Base-by-base conservation (phyloP, 1,284 basidiomycete genomes). In the Psilocybe mexicana region DNA sequence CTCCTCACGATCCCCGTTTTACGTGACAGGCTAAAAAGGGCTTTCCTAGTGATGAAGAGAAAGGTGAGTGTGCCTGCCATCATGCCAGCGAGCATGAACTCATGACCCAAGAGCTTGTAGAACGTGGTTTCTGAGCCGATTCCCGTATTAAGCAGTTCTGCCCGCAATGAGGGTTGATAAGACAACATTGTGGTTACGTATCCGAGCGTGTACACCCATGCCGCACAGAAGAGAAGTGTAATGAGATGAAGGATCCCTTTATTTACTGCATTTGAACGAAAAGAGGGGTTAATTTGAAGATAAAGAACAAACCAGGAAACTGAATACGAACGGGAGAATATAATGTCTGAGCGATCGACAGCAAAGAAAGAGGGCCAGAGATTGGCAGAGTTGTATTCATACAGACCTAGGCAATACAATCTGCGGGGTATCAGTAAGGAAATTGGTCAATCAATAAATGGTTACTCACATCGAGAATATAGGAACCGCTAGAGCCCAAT, bases 341-440 rank as follows among this genome's bases (percentile, higher is more conserved):
- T 3, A 28, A 26, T 38, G 11, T 54, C 33, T 6, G 46, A 49
- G 12, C 38, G 46, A 35, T 55, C 54, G n/a, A 24, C 12, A 38
- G 12, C 11, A 35, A 55, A 50, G 33, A 55, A 33, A 2, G 18
- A 40, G n/a, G 38, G 25, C 46, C 33, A 55, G 11, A 55, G 7
- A 43, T 49, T 14, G 3, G 28, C 12, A 11, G 46, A 33, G 18
- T 49, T 55, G n/a, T 48, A 43, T 26, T 55, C 54, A 28, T 55
- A 55, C 14, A 55, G 40, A 24, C 54, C 46, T 4, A 55, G 28
- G 25, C 46, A 42, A 43, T 55, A 55, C n/a, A 55, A 35, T 36
- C 54, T 55, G 23, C 28, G 25, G n/a, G 8, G 6, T 3, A 42
- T 14, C 4, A 4, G 14, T 40, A 18, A 55, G 2, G 26, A 6